Evolutionary conservation across 257 asterid genomes (phyloP), one percentile per base, ranked within the genome.

Genomic region (Primulina huaijiensis): DNA sequence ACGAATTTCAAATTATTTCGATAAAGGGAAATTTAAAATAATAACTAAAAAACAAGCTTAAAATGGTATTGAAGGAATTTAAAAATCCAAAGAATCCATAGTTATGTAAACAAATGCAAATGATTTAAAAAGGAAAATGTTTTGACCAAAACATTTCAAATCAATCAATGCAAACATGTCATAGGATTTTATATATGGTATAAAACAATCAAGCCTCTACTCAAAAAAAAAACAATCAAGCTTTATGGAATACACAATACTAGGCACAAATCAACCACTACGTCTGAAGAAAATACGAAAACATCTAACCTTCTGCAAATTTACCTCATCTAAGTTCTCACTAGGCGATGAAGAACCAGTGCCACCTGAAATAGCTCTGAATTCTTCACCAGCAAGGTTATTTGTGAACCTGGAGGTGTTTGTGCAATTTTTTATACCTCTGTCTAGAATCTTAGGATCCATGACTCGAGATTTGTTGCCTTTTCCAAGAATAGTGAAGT

Each of bases 281-380:
- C 73, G 35, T 38, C 40, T 3, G 43, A 69, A 34, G 37, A 46
- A 62, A 19, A 20, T 58, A 59, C 31, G 50, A 74, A 66, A 65
- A 60, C 64, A 66, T 69, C 84, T 70, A 40, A 89, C 95, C 89
- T 79, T 66, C 71, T 60, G 81, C 64, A 75, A 70, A 20, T 34
- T 67, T 65, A 80, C 67, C 43, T 77, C 82, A 64, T 77, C 72
- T 71, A 74, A 21, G 68, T 73, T 78, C 78, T 33, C 67, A 35
- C 33, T 25, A 64, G 71, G 61, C 65, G 79, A 76, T 70, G 81
- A 72, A 67, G 84, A 78, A 75, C 66, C 43, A 69, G 73, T 37
- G 25, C 74, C 76, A 66, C 55, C 34, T 37, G 72, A 68, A 56
- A 52, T 68, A 58, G 65, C 73, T 74, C 61, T 56, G 38, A 74